Conservation (phyloP, 176 grass and related monocot species). For the Eleusine indica region DNA sequence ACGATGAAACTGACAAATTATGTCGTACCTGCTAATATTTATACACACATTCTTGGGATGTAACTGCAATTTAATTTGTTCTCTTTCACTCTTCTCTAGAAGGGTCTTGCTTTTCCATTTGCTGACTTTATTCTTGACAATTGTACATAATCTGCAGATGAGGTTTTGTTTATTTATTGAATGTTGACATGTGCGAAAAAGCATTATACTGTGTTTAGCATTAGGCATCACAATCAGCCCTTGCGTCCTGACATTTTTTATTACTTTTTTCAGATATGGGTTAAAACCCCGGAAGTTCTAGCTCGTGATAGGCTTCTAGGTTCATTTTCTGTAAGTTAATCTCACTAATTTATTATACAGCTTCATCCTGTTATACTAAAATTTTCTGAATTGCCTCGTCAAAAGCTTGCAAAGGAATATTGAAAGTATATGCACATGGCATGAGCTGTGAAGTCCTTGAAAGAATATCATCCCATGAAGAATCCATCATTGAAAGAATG, state of each 20-base stretch:
- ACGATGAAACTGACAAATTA: neutral
- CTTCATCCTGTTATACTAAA: neutral
- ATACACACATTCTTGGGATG: neutral
- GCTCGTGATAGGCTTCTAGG: conserved; percentile 93
- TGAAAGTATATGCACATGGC: conserved; percentile 32
- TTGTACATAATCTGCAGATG: neutral
- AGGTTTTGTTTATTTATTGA: neutral
- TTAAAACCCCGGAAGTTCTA: conserved; percentile 95
- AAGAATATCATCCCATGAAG: conserved; percentile 8
- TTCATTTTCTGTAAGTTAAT: conserved; percentile 84
- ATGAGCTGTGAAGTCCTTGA: conserved; percentile 34
- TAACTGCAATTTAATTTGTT: neutral
- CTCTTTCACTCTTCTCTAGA: neutral
- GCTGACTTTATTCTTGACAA: neutral
- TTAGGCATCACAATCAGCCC: neutral
- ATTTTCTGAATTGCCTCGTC: neutral
- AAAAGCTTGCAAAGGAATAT: conserved; percentile 22
- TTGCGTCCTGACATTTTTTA: neutral
- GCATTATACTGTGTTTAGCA: neutral
- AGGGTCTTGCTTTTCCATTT: neutral
- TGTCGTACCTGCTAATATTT: neutral
- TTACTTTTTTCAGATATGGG: conserved; percentile 78
- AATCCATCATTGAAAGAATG: neutral
- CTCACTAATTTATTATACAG: neutral
- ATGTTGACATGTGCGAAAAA: neutral